Base-by-base conservation (phyloP, 495 filamentous ascomycete species). In the Lophiotrema nucula region DNA sequence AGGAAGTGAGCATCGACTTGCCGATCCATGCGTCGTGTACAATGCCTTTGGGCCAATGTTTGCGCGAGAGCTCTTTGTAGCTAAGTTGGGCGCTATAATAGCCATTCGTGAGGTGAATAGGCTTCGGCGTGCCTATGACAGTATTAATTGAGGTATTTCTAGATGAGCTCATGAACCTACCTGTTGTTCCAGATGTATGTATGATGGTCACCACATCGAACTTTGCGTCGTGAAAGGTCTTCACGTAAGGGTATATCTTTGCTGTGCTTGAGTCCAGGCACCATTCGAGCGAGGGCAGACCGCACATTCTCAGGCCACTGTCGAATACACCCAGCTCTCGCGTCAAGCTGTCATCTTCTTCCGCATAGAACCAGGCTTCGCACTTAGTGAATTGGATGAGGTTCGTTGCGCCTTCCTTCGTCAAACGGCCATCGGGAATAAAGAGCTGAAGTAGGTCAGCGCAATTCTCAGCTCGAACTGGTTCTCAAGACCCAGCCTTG, bases 141-240 rank as follows among this genome's bases (percentile, higher is more conserved):
- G 4, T 2, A 16, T 28, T 52, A 6, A 38, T 28, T 41, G 4
- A n/a, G n/a, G n/a, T n/a, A n/a, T n/a, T n/a, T n/a, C n/a, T n/a
- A n/a, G n/a, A n/a, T n/a, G n/a, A n/a, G n/a, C n/a, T 49, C n/a
- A 13, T 11, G 26, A 22, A 22, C 44, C 13, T 47, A 52, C 58
- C 50, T 16, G 56, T 60, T 1, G 57, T 53, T 1, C 49, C 57
- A 18, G 57, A 60, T 8, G 57, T 60, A 37, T 60, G 57, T 2
- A 60, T 48, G n/a, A 60, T 42, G 28, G 54, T 3, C 4, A 54
- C 33, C 22, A 24, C 38, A 12, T 55, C 50, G 19, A 28, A 44
- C 22, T 55, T 60, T 6, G 18, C 49, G 16, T 60, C 49, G 11
- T 60, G 42, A 12, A 19, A 60, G 2, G 42, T 54, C 27, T 55